Base-by-base conservation (phyloP, 192 early-diverging fungal genomes). In the Chytriomyces sp. region DNA sequence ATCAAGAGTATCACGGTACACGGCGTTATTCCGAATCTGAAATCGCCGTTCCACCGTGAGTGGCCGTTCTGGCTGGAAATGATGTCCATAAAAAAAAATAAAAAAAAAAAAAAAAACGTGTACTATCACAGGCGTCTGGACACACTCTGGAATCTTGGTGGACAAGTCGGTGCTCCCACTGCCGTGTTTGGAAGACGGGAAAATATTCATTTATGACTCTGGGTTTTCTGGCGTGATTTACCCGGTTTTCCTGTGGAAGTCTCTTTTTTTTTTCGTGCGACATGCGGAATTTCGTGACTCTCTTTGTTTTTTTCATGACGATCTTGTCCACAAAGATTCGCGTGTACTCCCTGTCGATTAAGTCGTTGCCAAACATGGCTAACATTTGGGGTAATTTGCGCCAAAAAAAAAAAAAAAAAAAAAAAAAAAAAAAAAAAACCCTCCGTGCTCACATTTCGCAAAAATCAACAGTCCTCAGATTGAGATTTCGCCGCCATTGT, bases 391-490 rank as follows among this genome's bases (percentile, higher is more conserved):
- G 35, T 35, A 35, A 35, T 35, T n/a, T n/a, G n/a, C n/a, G n/a
- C n/a, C n/a, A 35, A 4, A 1, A 35, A 35, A 4, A 35, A 35
- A 2, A 35, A 35, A 2, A 35, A 4, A 1, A 35, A 35, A 4
- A 35, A 35, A 2, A 35, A 35, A 2, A 35, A 35, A 35, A 35
- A 35, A 35, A 35, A 35, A 35, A 35, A 35, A 35, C 35, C n/a
- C n/a, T n/a, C n/a, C n/a, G n/a, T n/a, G n/a, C n/a, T n/a, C n/a
- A n/a, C n/a, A n/a, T n/a, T n/a, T n/a, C n/a, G n/a, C n/a, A n/a
- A n/a, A n/a, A n/a, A n/a, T n/a, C n/a, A n/a, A n/a, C n/a, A n/a
- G 35, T 23, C 81, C 81, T 9, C 81, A 82, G 64, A 61, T 82
- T 20, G 81, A 18, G 53, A 66, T 20, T 79, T 82, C 48, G 49